phyloP scores from a whole-genome alignment of 768 basidiomycete species.

The Xerocomus brunneocitrinus region DNA sequence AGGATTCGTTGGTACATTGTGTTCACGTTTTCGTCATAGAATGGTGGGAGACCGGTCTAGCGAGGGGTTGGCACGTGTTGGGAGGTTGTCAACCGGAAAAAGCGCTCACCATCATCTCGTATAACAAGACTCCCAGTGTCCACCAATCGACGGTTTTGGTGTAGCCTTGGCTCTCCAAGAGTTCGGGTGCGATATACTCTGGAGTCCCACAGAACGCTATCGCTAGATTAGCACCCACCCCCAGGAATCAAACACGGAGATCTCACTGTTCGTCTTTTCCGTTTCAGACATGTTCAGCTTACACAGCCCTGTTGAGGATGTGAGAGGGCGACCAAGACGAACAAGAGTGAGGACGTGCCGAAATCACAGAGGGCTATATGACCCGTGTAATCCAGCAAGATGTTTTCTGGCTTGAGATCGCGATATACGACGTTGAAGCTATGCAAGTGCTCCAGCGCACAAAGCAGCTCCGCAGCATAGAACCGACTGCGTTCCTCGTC shows the following conservation, averaged over 20 bases:
- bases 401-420: constrained; percentile 98
- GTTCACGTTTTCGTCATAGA: constrained; percentile 98
- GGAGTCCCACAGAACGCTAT: constrained; percentile 96
- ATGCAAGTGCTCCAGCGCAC: constrained; percentile 93
- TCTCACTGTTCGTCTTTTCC: constrained; percentile 92
- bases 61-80: constrained; percentile 1
- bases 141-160: constrained; percentile 99
- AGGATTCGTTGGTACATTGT: constrained; percentile 97
- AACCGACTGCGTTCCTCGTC: constrained; percentile 91
- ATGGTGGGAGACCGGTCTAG: constrained; percentile 92
- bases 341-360: constrained; percentile 38
- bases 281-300: constrained; percentile 97
- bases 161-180: constrained; percentile 94
- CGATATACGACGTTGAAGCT: constrained; percentile 98
- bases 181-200: constrained; percentile 97
- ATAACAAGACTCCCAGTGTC: constrained; percentile 94
- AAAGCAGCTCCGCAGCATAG: constrained; percentile 96
- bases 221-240: constrained; percentile 3
- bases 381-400: constrained; percentile 93
- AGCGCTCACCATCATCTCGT: constrained; percentile 82
- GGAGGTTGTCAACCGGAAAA: not conserved
- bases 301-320: constrained; percentile 56
- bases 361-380: constrained; percentile 99
- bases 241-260: not conserved
- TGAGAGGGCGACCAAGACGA: constrained; percentile 2